Conservation (phyloP, 768 basidiomycete species). For the Boletus tylopilopsis region DNA sequence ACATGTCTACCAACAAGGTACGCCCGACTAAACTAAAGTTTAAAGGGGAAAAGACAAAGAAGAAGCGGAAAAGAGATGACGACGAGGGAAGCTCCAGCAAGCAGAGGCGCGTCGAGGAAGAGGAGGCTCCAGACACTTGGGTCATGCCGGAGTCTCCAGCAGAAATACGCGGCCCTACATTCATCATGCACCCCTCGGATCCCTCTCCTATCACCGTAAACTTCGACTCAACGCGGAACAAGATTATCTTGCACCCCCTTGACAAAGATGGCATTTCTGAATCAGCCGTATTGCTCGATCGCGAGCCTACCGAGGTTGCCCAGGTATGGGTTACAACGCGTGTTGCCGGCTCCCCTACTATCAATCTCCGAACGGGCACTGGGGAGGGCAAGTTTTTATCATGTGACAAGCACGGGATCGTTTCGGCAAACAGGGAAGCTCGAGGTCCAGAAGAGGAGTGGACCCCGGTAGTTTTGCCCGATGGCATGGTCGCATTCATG, state of each 20-base stretch:
- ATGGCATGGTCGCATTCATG: slow-evolving; percentile 85
- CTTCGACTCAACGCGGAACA: slow-evolving; percentile 72
- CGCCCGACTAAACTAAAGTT: slow-evolving; percentile 80
- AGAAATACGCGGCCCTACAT: slow-evolving; percentile 86
- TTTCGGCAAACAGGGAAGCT: slow-evolving; percentile 82
- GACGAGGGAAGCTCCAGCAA: slow-evolving; percentile 42
- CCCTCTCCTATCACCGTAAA: slow-evolving; percentile 73
- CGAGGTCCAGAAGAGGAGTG: slow-evolving; percentile 93
- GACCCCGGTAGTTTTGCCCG: slow-evolving; percentile 77
- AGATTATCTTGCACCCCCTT: slow-evolving; percentile 60
- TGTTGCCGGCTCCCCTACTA: slow-evolving; percentile 75
- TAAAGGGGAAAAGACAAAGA: slow-evolving; percentile 83
- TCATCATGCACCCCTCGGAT: slow-evolving; percentile 79
- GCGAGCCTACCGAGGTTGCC: slow-evolving; percentile 73
- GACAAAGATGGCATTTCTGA: slow-evolving; percentile 56
- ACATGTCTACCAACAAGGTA: slow-evolving; percentile 43
- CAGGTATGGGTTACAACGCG: slow-evolving; percentile 93
- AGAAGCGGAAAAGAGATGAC: slow-evolving; percentile 71
- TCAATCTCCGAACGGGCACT: slow-evolving; percentile 84
- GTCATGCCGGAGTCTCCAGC: slow-evolving; percentile 65
- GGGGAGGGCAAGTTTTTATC: slow-evolving; percentile 90
- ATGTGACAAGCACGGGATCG: slow-evolving; percentile 80
- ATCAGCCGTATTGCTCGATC: slow-evolving; percentile 50
- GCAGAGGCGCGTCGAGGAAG: slow-evolving; percentile 51
- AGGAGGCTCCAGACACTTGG: slow-evolving; percentile 73